Percentiles rank a stretch among this genome's conserved stretches.
phyloP scores from a whole-genome alignment of 768 basidiomycete genomes.

The Tylopilus vinaceipallidus region DNA sequence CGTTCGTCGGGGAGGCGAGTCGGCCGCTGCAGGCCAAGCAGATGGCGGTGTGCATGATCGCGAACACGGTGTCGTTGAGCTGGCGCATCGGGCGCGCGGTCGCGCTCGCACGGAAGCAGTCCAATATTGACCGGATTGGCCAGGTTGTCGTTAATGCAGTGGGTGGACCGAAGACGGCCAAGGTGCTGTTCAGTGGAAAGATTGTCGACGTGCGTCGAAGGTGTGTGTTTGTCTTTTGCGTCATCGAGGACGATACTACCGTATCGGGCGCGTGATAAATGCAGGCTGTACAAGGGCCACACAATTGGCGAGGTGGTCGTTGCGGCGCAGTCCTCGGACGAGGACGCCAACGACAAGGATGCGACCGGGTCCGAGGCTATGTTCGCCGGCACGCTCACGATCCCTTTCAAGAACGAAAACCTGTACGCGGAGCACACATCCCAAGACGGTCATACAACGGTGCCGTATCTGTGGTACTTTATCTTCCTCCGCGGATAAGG shows the following conservation, averaged over 20 bases:
- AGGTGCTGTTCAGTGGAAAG: constrained; percentile 56
- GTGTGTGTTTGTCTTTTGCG: constrained; percentile 11
- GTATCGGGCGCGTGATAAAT: too few species aligned
- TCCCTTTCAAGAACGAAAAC: constrained; percentile 67
- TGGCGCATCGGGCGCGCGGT: constrained; percentile 66
- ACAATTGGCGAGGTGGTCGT: constrained; percentile 39
- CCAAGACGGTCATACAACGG: constrained; percentile 27
- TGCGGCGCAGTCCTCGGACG: constrained; percentile 26
- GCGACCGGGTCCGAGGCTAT: constrained; percentile 11
- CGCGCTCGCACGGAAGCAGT: constrained; percentile 47
- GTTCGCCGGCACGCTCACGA: constrained; percentile 36
- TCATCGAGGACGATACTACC: too few species aligned
- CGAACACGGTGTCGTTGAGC: constrained; percentile 54
- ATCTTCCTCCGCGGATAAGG: not conserved
- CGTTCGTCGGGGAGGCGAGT: constrained; percentile 43
- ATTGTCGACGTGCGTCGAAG: constrained; percentile 49
- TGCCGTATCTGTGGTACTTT: constrained; percentile 2
- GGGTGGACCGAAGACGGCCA: constrained; percentile 35
- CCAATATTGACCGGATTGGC: constrained; percentile 38
- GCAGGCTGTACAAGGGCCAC: constrained; percentile 38
- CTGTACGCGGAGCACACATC: constrained; percentile 44
- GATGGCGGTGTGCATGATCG: constrained; percentile 40
- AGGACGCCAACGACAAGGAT: constrained; percentile 18
- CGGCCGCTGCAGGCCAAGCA: constrained; percentile 40
- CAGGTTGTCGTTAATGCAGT: constrained; percentile 36